Evolutionary conservation across 1,139 yeast genomes (phyloP).

Genomic region (Taphrina communis): DNA sequence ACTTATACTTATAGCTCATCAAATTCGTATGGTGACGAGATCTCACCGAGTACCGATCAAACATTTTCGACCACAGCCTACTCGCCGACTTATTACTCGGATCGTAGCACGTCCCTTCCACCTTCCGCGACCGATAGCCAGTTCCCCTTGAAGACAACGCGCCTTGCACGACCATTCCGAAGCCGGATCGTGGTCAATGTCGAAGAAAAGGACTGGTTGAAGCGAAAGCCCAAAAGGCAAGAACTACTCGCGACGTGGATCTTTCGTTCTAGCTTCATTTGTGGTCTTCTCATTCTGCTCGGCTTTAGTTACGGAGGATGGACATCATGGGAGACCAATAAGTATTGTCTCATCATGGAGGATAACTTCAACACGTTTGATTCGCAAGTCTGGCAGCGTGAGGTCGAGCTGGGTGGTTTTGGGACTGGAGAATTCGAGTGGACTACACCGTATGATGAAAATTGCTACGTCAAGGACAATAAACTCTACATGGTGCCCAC

Average conservation of each 20-base stretch:
- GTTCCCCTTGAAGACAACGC: neutral
- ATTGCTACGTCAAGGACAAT: constrained; percentile 43
- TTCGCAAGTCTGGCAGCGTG: constrained; percentile 41
- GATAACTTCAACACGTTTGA: constrained; percentile 36
- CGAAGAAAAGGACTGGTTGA: constrained; percentile 24
- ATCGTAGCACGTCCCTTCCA: neutral
- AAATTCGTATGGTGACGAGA: neutral
- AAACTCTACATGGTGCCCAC: constrained; percentile 45
- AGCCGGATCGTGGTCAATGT: constrained; percentile 11
- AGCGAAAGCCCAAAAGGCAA: neutral
- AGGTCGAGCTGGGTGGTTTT: constrained; percentile 45
- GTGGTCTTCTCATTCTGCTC: constrained; percentile 3
- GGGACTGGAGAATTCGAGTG: constrained; percentile 46
- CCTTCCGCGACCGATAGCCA: constrained; percentile 2
- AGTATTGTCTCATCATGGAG: constrained; percentile 34
- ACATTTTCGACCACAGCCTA: neutral
- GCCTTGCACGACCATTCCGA: constrained; percentile 10
- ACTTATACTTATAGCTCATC: neutral
- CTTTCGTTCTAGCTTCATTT: constrained; percentile 1
- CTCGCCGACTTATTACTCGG: constrained; percentile 2
- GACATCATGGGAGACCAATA: constrained; percentile 31
- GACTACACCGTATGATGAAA: constrained; percentile 42
- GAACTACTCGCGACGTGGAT: constrained; percentile 30
- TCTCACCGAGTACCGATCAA: constrained; percentile 5
- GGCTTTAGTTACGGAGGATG: constrained; percentile 28